These are phyloP conservation scores for Ephemerocybe angulata DNA, from an alignment of 768 basidiomycete species.

Conservation along the genomic window DNA sequence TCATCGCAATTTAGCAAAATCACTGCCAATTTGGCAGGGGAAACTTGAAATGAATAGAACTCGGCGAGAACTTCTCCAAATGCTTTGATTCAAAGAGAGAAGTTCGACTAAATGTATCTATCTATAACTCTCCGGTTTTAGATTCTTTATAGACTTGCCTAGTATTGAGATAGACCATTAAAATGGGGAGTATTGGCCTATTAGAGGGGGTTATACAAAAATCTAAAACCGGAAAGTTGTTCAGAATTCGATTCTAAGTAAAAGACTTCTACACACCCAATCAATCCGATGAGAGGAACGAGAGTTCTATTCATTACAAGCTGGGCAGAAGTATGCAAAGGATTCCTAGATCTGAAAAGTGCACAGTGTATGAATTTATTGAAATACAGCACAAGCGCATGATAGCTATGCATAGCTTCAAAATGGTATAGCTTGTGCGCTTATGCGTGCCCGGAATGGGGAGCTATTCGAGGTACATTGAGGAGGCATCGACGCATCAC, in stretches of 20 bases:
- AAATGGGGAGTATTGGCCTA: background rate
- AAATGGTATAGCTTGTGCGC: too few species aligned
- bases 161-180: background rate
- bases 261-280: background rate
- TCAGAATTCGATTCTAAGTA: background rate
- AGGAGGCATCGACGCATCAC: too few species aligned
- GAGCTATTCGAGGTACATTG: too few species aligned
- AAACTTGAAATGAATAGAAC: background rate
- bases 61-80: background rate
- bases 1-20: background rate
- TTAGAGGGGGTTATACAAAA: background rate
- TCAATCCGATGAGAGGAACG: background rate
- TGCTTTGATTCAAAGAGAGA: background rate
- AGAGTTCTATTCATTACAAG: background rate
- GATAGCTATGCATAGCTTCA: too few species aligned
- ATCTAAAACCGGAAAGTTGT: background rate
- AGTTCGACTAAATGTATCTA: background rate
- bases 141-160: background rate
- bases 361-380: background rate
- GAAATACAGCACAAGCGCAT: background rate
- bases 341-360: background rate
- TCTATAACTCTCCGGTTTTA: background rate
- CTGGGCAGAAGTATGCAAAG: background rate
- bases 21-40: background rate
- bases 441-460: too few species aligned